Evolutionary conservation across 2,329 filamentous ascomycete genomes (phyloP).

Genomic region (Metarhizium brunneum): DNA sequence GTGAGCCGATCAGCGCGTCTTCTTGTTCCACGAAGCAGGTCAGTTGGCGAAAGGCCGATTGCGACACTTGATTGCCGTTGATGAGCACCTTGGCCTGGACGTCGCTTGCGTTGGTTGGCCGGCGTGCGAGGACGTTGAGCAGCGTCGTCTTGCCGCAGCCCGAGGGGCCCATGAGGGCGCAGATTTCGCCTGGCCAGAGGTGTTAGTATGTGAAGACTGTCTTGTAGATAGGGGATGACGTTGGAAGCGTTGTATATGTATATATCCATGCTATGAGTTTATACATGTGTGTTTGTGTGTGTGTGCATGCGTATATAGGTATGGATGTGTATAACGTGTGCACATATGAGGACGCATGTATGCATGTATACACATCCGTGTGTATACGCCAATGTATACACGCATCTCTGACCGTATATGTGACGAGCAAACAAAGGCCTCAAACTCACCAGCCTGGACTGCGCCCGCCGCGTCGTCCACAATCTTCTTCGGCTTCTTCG

Average conservation of each 20-base stretch:
- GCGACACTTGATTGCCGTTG: constrained; percentile 50
- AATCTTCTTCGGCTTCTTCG: constrained; percentile 53
- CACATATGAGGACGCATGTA: not conserved
- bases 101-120: constrained; percentile 31
- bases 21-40: constrained; percentile 82
- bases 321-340: no score
- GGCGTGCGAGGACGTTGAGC: constrained; percentile 65
- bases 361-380: not conserved
- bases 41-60: constrained; percentile 51
- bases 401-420: no score
- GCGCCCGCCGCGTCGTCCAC: constrained; percentile 54
- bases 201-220: not conserved
- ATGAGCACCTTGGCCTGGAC: constrained; percentile 36
- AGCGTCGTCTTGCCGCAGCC: constrained; percentile 75
- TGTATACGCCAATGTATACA: no score
- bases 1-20: constrained; percentile 70
- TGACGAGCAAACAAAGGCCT: no score
- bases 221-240: no score
- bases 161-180: constrained; percentile 73
- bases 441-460: constrained; percentile 46
- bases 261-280: not conserved
- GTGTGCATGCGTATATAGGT: no score
- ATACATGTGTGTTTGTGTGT: not conserved
- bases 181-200: constrained; percentile 47
- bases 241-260: no score